Evolutionary conservation across 306 rosid species (phyloP).

Genomic region (Abrus pulchellus): DNA sequence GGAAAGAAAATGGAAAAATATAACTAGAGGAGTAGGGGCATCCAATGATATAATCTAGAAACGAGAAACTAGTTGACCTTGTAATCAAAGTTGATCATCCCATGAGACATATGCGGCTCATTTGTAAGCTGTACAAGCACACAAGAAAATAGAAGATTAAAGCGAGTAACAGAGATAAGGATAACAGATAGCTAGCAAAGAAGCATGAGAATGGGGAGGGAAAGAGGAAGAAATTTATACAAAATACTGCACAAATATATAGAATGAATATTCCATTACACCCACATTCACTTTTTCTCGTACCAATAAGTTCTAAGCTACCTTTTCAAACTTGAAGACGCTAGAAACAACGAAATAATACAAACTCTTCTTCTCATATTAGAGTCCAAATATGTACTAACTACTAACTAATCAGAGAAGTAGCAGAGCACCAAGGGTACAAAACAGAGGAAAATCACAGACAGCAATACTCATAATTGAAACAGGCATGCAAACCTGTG

Average conservation of each 20-base stretch:
- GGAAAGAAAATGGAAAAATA: slow-evolving; percentile 5
- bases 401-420: not conserved
- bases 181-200: not conserved
- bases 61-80: slow-evolving; percentile 61
- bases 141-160: slow-evolving; percentile 6
- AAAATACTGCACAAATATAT: slow-evolving; percentile 1
- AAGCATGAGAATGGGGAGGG: not conserved
- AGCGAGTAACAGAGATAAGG: not conserved
- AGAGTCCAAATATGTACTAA: slow-evolving; percentile 23
- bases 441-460: not conserved
- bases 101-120: slow-evolving; percentile 99
- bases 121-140: slow-evolving; percentile 73
- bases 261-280: not conserved
- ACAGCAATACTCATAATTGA: not conserved
- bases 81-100: slow-evolving; percentile 90
- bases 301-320: not conserved
- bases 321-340: not conserved
- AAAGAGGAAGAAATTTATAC: not conserved
- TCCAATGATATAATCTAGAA: slow-evolving; percentile 1
- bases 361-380: not conserved
- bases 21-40: slow-evolving; percentile 1
- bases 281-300: not conserved
- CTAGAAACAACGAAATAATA: slow-evolving; percentile 10
- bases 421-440: not conserved
- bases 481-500: slow-evolving; percentile 67